Evolutionary conservation across 1,284 basidiomycete species (phyloP), one percentile per base, ranked within the genome.

Genomic region (Ceratobasidium sp.): DNA sequence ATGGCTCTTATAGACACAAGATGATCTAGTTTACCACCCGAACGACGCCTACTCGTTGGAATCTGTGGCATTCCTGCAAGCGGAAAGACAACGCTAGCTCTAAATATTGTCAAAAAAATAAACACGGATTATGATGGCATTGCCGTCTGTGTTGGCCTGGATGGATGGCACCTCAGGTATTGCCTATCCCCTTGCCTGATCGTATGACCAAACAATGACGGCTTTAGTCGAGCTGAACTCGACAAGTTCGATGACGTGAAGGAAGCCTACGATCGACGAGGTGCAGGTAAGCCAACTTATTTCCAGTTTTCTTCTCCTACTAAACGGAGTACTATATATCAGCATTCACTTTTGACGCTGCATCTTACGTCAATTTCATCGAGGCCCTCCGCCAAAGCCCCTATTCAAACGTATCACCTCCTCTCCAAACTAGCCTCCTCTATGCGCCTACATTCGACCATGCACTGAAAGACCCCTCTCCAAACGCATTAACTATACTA

Each of bases 31-130:
- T 82, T 81, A 1, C 80, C 85, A 1, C 69, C 80, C 10, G 79
- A 82, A 45, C 78, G 82, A 2, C 87, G 93, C 18, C 82, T 94
- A 34, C 81, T 96, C 4, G 85, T 96, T 28, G 94, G 91, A 34
- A 84, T 94, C 62, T 84, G 87, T 52, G 93, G 94, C 16, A 87
- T 93, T 16, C 93, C 94, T 4, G 93, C 91, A 0, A 92, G 92
- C 0, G 93, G 94, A 10, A 96, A 96, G 82, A 89, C 92, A 0
- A 86, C 89, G 0, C 84, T 96, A 23, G 86, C 92, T 1, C 79
- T 81, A 41, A 81, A 85, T 9, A 79, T 96, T 21, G 84, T 88
- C 3, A 76, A 83, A 6, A 79, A 84, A 46, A 79, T 84, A 72
- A 90, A 90, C 76, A 64, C 76, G 5, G 72, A 82, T 64, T 80